phyloP scores from a whole-genome alignment of 2,329 filamentous ascomycete genomes.

The Alternaria novae-zelandiae region DNA sequence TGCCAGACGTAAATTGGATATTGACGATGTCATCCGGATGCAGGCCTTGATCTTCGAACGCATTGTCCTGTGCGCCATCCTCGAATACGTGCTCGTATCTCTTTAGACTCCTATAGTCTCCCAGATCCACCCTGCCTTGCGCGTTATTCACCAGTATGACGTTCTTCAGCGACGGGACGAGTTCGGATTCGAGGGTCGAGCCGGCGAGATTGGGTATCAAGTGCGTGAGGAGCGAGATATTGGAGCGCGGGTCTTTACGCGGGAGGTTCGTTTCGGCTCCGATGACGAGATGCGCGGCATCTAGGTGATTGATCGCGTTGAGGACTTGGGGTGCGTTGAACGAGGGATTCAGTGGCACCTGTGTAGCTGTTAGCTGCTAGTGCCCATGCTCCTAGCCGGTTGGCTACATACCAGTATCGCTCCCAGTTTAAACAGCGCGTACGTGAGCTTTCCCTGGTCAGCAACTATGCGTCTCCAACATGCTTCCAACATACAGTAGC shows the following conservation, averaged over 20 bases:
- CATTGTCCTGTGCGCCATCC: constrained; percentile 48
- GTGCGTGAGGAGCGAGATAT: constrained; percentile 63
- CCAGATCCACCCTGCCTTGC: constrained; percentile 57
- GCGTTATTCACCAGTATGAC: constrained; percentile 85
- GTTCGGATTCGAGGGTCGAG: constrained; percentile 57
- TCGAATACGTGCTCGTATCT: constrained; percentile 55
- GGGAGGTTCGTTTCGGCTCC: constrained; percentile 87
- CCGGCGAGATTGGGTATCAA: constrained; percentile 58
- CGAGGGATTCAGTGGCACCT: constrained; percentile 88
- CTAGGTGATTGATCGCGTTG: constrained; percentile 78
- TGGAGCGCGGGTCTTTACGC: constrained; percentile 65
- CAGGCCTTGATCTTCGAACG: constrained; percentile 58
- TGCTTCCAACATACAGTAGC: constrained; percentile 64
- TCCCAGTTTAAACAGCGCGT: constrained; percentile 93
- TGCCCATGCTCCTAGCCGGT: no score
- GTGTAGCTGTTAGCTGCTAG: background rate
- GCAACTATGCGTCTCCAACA: background rate
- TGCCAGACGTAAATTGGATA: constrained; percentile 97
- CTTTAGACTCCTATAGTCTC: constrained; percentile 43
- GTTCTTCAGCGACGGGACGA: constrained; percentile 71
- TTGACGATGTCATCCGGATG: constrained; percentile 77
- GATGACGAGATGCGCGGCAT: constrained; percentile 76
- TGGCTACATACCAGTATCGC: constrained; percentile 71
- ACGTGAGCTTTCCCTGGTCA: constrained; percentile 62
- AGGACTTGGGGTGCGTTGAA: constrained; percentile 83